These are phyloP conservation scores for Phytophthora lateralis DNA, from an alignment of 352 stramenopile genomes.

Conservation along the genomic window DNA sequence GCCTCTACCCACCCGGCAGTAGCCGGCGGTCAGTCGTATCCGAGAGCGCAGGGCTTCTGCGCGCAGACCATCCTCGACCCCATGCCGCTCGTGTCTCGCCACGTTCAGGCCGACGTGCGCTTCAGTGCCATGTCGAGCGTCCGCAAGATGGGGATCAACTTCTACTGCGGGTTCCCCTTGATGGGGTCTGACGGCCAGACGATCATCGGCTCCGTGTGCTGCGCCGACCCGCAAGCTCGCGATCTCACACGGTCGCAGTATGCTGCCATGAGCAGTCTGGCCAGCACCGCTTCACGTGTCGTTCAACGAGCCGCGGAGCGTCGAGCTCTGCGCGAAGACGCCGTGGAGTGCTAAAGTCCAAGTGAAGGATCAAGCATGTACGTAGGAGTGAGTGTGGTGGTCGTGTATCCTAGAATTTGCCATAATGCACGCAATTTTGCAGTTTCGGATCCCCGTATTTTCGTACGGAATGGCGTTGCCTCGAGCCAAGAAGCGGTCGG, in stretches of 20 bases:
- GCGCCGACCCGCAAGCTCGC: constrained; percentile 51
- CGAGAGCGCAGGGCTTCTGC: constrained; percentile 68
- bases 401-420: constrained; percentile 4
- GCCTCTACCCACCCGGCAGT: constrained; percentile 41
- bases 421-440: constrained; percentile 10
- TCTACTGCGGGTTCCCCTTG: constrained; percentile 82
- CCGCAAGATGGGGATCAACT: constrained; percentile 50
- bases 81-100: constrained; percentile 65
- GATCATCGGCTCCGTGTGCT: constrained; percentile 70
- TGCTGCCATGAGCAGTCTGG: constrained; percentile 51
- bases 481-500: constrained; percentile 47
- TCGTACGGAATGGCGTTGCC: constrained; percentile 30
- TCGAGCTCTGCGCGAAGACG: constrained; percentile 27
- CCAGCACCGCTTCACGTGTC: constrained; percentile 56
- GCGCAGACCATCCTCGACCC: constrained; percentile 62
- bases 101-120: constrained; percentile 69
- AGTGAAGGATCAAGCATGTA: not conserved
- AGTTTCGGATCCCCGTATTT: constrained; percentile 29
- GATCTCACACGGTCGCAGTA: constrained; percentile 67
- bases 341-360: constrained; percentile 17
- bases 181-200: constrained; percentile 49
- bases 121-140: constrained; percentile 60
- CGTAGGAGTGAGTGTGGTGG: not conserved
- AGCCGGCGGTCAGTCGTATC: constrained; percentile 36
- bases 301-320: constrained; percentile 37